phyloP scores from a whole-genome alignment of 768 basidiomycete species.

The Leccinum subtestaceum region DNA sequence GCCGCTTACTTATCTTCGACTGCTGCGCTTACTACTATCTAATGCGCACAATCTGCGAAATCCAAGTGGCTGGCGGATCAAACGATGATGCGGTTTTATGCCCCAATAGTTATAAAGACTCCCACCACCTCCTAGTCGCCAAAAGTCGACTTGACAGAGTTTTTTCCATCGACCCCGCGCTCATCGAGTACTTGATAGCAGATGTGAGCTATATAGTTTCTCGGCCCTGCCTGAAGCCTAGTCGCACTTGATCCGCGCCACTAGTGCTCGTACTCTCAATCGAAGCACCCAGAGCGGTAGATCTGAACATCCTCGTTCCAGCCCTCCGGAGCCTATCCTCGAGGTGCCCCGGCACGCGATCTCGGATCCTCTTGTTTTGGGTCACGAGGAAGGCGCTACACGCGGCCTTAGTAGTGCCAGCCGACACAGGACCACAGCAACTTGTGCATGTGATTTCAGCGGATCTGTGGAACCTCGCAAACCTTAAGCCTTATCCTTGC shows the following conservation, averaged over 20 bases:
- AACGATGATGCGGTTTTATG: not conserved
- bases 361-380: not conserved
- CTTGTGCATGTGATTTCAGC: not conserved
- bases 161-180: not conserved
- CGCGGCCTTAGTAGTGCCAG: not conserved
- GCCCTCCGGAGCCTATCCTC: not conserved
- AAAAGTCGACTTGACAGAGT: not conserved
- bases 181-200: not conserved
- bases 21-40: not conserved
- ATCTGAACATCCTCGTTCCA: not conserved
- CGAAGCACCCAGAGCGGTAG: not conserved
- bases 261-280: not conserved
- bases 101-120: not conserved
- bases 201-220: not conserved
- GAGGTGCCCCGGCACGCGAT: not conserved
- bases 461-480: not conserved
- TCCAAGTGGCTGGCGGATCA: not conserved
- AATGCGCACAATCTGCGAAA: constrained; percentile 3
- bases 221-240: too few relatives aligned
- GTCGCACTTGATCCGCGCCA: not conserved
- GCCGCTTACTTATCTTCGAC: not conserved
- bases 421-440: not conserved
- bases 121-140: not conserved
- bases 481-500: not conserved
- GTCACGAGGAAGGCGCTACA: not conserved